Base-by-base conservation (phyloP, 257 asterid genomes). In the Eustoma russellianum region DNA sequence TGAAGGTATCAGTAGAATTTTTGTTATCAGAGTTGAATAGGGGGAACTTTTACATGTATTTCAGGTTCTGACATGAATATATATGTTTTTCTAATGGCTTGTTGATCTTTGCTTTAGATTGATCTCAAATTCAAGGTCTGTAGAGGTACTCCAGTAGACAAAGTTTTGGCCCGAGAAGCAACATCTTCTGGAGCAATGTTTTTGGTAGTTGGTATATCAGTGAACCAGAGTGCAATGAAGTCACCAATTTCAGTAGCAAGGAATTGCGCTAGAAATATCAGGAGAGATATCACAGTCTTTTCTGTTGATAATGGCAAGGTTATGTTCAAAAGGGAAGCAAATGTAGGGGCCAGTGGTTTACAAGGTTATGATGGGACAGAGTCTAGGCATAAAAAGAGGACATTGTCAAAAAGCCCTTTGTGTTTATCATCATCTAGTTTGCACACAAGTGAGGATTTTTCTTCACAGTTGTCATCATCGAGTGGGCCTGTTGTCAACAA, bases 51-150 rank as follows among this genome's bases (percentile, higher is more conserved):
- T 13, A 7, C 45, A 11, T 12, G 9, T 41, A 43, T 16, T 19
- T 1, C 41, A 33, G n/a, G 16, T 34, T 13, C 14, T 16, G 55
- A 50, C 33, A 34, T 7, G n/a, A 13, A 19, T n/a, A 17, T 17
- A 13, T 41, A 38, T 19, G 28, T 19, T 9, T 24, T 33, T 30
- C 38, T 62, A 49, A 63, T 18, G 14, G 17, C 17, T 10, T 12
- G 12, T 19, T 62, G 56, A 54, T 47, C 11, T 18, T 24, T 24
- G 15, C 24, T 47, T n/a, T 63, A 90, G 98, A 86, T 90, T 60
- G 94, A 86, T 71, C 68, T 90, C 61, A 86, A 90, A 89, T 82
- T 90, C 48, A 87, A 83, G 80, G 79, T 90, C 14, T 75, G 94
- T 61, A 85, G 86, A 75, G 98, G 96, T 56, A 64, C 79, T 24